Evolutionary conservation across 306 rosid species (phyloP).

Genomic region (Acmispon strigosus): DNA sequence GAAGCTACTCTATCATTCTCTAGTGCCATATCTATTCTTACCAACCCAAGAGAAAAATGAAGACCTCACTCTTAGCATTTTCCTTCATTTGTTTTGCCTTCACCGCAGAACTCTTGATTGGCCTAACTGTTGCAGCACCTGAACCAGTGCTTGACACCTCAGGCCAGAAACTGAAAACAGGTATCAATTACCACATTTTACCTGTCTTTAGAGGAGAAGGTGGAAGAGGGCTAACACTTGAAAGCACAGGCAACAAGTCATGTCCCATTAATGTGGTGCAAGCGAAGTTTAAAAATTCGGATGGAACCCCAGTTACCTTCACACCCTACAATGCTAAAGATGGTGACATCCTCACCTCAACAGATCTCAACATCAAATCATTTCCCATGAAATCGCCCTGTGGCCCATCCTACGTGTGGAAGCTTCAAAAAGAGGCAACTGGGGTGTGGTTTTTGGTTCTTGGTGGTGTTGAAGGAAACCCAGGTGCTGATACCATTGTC

Average conservation of each 20-base stretch:
- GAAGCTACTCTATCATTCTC: not conserved
- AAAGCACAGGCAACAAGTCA: not conserved
- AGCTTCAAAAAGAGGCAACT: slow-evolving; percentile 19
- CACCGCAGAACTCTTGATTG: too few species aligned
- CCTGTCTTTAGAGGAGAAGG: slow-evolving; percentile 31
- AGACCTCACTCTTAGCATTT: not conserved
- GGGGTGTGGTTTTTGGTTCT: slow-evolving; percentile 30
- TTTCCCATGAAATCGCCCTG: not conserved
- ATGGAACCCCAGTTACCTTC: slow-evolving; percentile 30
- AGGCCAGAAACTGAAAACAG: slow-evolving; percentile 21
- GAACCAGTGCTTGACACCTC: slow-evolving; percentile 32
- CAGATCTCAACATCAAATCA: slow-evolving; percentile 48
- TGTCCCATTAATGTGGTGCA: slow-evolving; percentile 46
- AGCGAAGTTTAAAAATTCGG: slow-evolving; percentile 2
- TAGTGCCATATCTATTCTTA: not conserved
- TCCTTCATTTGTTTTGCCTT: not conserved
- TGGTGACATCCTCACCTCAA: slow-evolving; percentile 22
- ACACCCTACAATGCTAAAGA: slow-evolving; percentile 18
- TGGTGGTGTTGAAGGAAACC: slow-evolving; percentile 39
- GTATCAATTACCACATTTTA: slow-evolving; percentile 27
- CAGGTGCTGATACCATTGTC: slow-evolving; percentile 23
- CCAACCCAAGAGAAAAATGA: not conserved
- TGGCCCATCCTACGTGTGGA: slow-evolving; percentile 32
- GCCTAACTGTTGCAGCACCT: not conserved
- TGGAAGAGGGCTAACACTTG: slow-evolving; percentile 26